phyloP scores from a whole-genome alignment of 371 early-diverging fungal species.

The Dichotomocladium elegans region DNA sequence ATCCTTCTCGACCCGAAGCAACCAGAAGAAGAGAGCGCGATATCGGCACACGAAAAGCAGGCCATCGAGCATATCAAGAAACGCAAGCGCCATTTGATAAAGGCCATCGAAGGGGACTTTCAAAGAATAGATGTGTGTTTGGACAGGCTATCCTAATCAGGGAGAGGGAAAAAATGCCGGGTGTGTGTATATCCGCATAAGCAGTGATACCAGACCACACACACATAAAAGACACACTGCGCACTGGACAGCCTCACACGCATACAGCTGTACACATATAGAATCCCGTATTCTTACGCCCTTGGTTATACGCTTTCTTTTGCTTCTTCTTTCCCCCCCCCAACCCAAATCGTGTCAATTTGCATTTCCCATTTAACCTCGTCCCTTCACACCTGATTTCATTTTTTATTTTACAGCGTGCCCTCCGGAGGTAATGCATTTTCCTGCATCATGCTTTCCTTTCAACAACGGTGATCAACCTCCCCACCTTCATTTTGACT shows the following conservation, averaged over 20 bases:
- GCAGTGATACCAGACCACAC: neutral
- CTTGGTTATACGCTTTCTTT: neutral
- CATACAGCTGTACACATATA: neutral
- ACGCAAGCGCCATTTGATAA: constrained; percentile 25
- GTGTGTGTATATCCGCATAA: constrained; percentile 1
- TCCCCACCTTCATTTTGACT: no score
- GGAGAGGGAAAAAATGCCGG: no score
- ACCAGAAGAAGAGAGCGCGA: constrained; percentile 1
- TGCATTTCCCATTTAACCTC: no score
- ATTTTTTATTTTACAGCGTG: no score
- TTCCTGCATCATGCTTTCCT: no score
- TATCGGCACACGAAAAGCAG: constrained; percentile 16
- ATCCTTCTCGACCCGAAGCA: constrained; percentile 11
- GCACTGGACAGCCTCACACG: neutral
- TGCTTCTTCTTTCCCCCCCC: neutral
- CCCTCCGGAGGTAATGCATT: no score
- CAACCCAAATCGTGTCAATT: neutral
- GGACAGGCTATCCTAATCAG: neutral
- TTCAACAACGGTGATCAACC: no score
- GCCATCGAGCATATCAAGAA: constrained; percentile 23
- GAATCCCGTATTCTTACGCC: neutral
- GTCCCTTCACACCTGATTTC: no score
- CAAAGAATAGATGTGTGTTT: neutral
- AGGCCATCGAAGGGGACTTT: constrained; percentile 10
- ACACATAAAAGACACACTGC: neutral